These are phyloP conservation scores for bread wheat (Triticum aestivum) DNA, from an alignment of 176 grass and related monocot species.

Conservation along the genomic window DNA sequence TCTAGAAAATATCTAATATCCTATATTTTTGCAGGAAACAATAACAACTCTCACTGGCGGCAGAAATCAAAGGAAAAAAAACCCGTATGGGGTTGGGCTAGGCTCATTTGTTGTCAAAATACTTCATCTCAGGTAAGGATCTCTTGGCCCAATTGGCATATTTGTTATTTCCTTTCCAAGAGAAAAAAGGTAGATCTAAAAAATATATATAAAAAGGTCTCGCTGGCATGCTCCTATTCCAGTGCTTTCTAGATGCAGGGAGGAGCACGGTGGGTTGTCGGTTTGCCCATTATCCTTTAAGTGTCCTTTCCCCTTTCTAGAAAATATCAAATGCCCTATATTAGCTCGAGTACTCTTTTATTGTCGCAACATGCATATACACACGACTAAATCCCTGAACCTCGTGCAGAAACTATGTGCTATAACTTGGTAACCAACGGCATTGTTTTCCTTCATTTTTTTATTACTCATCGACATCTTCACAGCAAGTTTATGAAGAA, in stretches of 20 bases:
- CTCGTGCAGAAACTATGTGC: not conserved
- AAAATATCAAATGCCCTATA: not conserved
- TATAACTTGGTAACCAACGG: not conserved
- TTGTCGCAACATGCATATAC: not conserved
- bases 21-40: not conserved
- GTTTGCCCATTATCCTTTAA: not conserved
- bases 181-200: too few species aligned
- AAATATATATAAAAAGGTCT: too few species aligned
- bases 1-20: not conserved
- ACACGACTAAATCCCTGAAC: not conserved
- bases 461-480: not conserved
- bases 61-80: not conserved
- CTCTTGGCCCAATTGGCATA: not conserved
- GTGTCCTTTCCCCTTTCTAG: not conserved
- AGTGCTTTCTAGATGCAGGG: slow-evolving; percentile 17
- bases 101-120: too few species aligned
- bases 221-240: not conserved
- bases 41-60: not conserved
- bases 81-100: too few species aligned
- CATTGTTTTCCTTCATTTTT: not conserved
- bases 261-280: slow-evolving; percentile 37
- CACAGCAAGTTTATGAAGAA: not conserved
- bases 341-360: not conserved
- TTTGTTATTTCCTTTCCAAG: not conserved
- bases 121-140: not conserved